Evolutionary conservation across 257 asterid species (phyloP), one percentile per base, ranked within the genome.

Genomic region (Fraxinus excelsior): DNA sequence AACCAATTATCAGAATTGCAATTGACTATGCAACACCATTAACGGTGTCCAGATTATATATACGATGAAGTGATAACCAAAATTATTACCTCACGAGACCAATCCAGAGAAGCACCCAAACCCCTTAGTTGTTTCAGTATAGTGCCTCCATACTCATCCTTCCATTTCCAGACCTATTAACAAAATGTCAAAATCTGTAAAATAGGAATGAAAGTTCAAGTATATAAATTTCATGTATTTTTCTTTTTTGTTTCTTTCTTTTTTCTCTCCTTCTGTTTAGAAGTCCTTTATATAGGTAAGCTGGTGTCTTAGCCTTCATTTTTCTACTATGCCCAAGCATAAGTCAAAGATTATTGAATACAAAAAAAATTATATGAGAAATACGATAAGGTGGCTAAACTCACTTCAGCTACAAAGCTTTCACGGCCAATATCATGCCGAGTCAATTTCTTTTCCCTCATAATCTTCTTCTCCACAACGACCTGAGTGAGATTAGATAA

Each of bases 81-180:
- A 60, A 67, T 74, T 49, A 81, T 74, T 84, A 92, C 99, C 97
- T 94, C 99, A 13, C 99, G 97, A 5, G 99, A 94, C 99, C 99
- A 88, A 76, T 89, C 93, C 53, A 89, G 89, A 72, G 99, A 95
- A 60, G 99, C 96, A 79, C 99, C 99, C 82, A 95, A 78, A 76
- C 96, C 88, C 35, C 98, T 91, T 62, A 95, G 92, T 82, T 95
- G 99, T 71, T 86, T 78, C 79, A 95, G 80, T 72, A 95, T 95
- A 28, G 97, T 95, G 73, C 99, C 97, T 32, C 99, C 99, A 60
- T 91, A 83, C 81, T 91, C 91, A 60, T 88, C 56, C 89, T 93
- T 95, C 99, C 99, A 95, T 74, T 91, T 88, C 99, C 99, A 93
- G 38, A 91, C 98, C 99, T 95, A 78, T 78, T 56, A 77, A 21